Evolutionary conservation across 2,329 filamentous ascomycete species (phyloP).

Genomic region (Incumbomyces delicatus): DNA sequence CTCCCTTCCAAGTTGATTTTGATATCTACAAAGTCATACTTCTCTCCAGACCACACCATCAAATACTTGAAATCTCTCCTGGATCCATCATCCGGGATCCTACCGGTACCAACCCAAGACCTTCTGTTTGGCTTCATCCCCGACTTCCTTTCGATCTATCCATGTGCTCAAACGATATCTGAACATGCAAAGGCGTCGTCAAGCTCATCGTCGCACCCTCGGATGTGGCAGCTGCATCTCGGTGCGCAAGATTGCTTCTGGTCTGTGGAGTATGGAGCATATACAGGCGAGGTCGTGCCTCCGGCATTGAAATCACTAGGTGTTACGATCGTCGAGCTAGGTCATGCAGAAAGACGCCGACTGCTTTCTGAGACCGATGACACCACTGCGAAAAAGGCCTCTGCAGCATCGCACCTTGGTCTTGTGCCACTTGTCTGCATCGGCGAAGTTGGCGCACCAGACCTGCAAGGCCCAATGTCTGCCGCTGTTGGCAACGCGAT

Average conservation of each 20-base stretch:
- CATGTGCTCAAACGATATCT: slow-evolving; percentile 32
- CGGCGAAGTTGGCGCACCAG: slow-evolving; percentile 53
- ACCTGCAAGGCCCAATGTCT: slow-evolving; percentile 25
- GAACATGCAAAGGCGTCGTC: slow-evolving; percentile 23
- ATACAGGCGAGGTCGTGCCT: slow-evolving; percentile 69
- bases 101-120: slow-evolving; percentile 34
- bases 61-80: slow-evolving; percentile 46
- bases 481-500: slow-evolving; percentile 48
- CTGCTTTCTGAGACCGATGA: slow-evolving; percentile 68
- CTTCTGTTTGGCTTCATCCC: slow-evolving; percentile 69
- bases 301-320: slow-evolving; percentile 57
- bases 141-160: slow-evolving; percentile 59
- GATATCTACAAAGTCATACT: slow-evolving; percentile 73
- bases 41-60: slow-evolving; percentile 54
- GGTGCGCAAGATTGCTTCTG: slow-evolving; percentile 70
- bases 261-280: slow-evolving; percentile 57
- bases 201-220: slow-evolving; percentile 12
- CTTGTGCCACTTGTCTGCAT: slow-evolving; percentile 73
- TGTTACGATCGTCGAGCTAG: slow-evolving; percentile 64
- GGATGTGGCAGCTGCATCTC: slow-evolving; percentile 44
- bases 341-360: slow-evolving; percentile 67
- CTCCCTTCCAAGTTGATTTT: slow-evolving; percentile 56
- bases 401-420: slow-evolving; percentile 56
- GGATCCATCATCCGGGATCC: slow-evolving; percentile 36
- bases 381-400: slow-evolving; percentile 57